Base-by-base conservation (phyloP, 805 yeast genomes). In the Vanderwaltozyma verrucispora region DNA sequence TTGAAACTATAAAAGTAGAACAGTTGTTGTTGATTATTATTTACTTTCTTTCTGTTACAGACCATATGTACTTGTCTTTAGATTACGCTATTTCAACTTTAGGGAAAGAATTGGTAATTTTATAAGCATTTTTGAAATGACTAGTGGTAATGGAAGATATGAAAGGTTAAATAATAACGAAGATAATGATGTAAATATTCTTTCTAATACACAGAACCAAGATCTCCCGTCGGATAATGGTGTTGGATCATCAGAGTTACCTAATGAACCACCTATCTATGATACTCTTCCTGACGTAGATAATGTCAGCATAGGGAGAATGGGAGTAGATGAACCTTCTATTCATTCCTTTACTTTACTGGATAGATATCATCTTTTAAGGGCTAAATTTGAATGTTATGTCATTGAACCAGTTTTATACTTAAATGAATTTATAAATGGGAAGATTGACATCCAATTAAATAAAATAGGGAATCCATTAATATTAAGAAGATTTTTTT, bases 381-480 rank as follows among this genome's bases (percentile, higher is more conserved):
- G 45, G 33, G 41, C 35, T 11, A 45, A 42, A n/a, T 42, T 64
- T 34, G 52, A 51, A 36, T 41, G 62, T 28, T 56, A 59, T 12
- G 47, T 70, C 4, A 49, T 73, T 28, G 76, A 72, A 42, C 80
- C 79, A 0, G 48, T 72, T 11, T 70, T 66, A 1, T 63, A 60
- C 31, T 32, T 62, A 1, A 63, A 65, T 46, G 42, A 51, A 6
- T 43, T 47, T 13, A 3, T 61, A 9, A 51, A 59, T 37, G 59
- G 63, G 28, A 67, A 69, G 36, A 62, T 75, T 37, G 95, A 88
- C 48, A 59, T 63, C 23, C 58, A 67, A 20, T 59, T 89, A 11
- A 65, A 77, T 15, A 72, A 72, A 42, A 47, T 83, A n/a, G 95
- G 96, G 4, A 86, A 88, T 53, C 96, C 96, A 4, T 60, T 86